phyloP scores from a whole-genome alignment of 306 rosid species.

The Hylodesmum podocarpum region DNA sequence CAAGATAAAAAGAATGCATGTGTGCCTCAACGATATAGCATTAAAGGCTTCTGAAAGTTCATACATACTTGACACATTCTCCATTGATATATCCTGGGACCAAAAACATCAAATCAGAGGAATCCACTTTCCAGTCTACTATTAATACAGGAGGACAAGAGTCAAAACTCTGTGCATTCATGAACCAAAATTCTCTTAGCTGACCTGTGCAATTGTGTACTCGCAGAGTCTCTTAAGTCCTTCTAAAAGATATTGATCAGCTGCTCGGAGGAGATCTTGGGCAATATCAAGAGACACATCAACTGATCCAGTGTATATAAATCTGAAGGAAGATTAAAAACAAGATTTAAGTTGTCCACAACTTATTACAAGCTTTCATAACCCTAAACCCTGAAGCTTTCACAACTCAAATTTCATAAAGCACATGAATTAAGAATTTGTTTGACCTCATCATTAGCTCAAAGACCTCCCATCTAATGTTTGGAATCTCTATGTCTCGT shows the following conservation, averaged over 20 bases:
- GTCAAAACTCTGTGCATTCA: neutral
- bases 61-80: conserved; percentile 73
- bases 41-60: conserved; percentile 89
- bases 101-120: conserved; percentile 2
- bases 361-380: conserved; percentile 19
- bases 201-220: conserved; percentile 80
- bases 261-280: conserved; percentile 91
- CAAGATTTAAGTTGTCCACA: conserved; percentile 10
- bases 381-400: too few relatives aligned
- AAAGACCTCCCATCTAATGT: conserved; percentile 91
- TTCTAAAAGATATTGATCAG: conserved; percentile 93
- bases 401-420: neutral
- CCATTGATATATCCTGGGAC: conserved; percentile 75
- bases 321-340: conserved; percentile 49
- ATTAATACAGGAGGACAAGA: conserved; percentile 32
- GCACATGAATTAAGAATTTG: neutral
- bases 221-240: conserved; percentile 87
- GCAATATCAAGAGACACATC: conserved; percentile 69
- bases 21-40: conserved; percentile 75
- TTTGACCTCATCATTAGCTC: conserved; percentile 87
- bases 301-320: conserved; percentile 87
- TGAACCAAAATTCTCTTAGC: neutral
- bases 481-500: conserved; percentile 87
- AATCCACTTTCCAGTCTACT: conserved; percentile 10
- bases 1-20: conserved; percentile 76